Base-by-base conservation (phyloP, 2,329 filamentous ascomycete species). In the Microdochium trichocladiopsis region DNA sequence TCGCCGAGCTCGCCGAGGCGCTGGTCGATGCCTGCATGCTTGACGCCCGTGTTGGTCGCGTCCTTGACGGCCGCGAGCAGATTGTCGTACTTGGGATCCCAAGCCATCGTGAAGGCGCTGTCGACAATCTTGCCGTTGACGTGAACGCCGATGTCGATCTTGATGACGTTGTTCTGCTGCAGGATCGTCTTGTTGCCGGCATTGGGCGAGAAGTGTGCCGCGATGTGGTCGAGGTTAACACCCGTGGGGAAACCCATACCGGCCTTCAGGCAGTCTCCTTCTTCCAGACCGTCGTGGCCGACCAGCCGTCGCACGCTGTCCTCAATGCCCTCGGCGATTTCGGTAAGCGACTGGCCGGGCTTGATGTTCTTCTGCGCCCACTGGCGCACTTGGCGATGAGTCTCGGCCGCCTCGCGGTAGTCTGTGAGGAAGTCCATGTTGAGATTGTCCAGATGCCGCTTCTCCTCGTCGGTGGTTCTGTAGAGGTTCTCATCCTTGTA, bases 21-120 rank as follows among this genome's bases (percentile, higher is more conserved):
- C 48, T 90, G 91, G 66, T 96, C 92, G 63, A 96, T 95, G 62
- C 92, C 92, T 5, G 92, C 91, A 74, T 95, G 88, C 76, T 83
- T 85, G 64, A 96, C 80, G 64, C 93, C 93, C 59, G 92, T 95
- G 69, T 91, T 88, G 53, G 88, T 92, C 14, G 88, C 87, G 53
- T 82, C 87, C 69, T 83, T 83, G 53, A 91, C 88, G 3, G 88
- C 84, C 47, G 79, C 76, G 33, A 93, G 78, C 25, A 93, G 75
- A 62, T 86, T 86, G 67, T 92, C 86, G 67, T 90, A 92, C 57
- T 78, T 79, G 23, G 80, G 82, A 61, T 92, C 85, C 63, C 89
- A 92, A 1, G 87, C 77, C 69, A 92, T 76, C 10, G 88, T 92
- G 65, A 91, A 93, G 5, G 88, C 88, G 58, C 83, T 88, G 72